A percentile compares a stretch with the other conserved stretches of the same genome.
These are phyloP conservation scores for Ophiocordyceps camponoti-leonardi DNA, from an alignment of 2,329 filamentous ascomycete species.

Conservation along the genomic window DNA sequence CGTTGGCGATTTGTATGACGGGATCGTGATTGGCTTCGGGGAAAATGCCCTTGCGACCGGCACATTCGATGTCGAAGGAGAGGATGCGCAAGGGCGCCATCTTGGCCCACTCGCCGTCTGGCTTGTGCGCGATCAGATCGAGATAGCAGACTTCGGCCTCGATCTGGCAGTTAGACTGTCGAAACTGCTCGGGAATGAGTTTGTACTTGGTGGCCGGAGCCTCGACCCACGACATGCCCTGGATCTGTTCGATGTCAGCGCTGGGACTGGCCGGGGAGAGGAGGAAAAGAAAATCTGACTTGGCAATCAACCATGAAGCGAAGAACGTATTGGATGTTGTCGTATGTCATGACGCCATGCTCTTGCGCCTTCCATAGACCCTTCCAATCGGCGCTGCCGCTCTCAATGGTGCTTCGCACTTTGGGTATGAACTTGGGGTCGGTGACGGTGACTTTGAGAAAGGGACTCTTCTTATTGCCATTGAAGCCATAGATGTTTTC, in stretches of 20 bases:
- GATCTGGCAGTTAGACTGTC: slow-evolving; percentile 90
- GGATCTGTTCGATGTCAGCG: slow-evolving; percentile 34
- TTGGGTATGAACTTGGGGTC: slow-evolving; percentile 73
- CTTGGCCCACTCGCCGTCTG: slow-evolving; percentile 91
- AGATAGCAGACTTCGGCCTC: slow-evolving; percentile 73
- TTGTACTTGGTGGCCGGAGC: slow-evolving; percentile 58
- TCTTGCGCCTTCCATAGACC: slow-evolving; percentile 61
- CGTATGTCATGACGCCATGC: slow-evolving; percentile 72
- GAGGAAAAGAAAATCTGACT: too few relatives aligned
- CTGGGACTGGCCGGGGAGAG: background rate
- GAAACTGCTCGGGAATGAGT: slow-evolving; percentile 45
- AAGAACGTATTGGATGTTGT: slow-evolving; percentile 88
- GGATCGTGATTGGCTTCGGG: slow-evolving; percentile 83
- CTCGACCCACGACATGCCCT: slow-evolving; percentile 97
- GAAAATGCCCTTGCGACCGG: slow-evolving; percentile 92
- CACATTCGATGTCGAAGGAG: slow-evolving; percentile 98
- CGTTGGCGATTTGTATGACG: slow-evolving; percentile 94
- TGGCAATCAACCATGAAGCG: slow-evolving; percentile 97
- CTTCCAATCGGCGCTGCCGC: slow-evolving; percentile 71
- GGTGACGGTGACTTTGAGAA: slow-evolving; percentile 81
- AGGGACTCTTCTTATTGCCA: slow-evolving; percentile 81
- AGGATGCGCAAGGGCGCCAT: slow-evolving; percentile 87
- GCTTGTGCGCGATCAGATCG: slow-evolving; percentile 71
- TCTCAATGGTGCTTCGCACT: slow-evolving; percentile 60
- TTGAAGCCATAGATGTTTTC: slow-evolving; percentile 92